A percentile compares a stretch with the other conserved stretches of the same genome.
Evolutionary conservation across 768 basidiomycete genomes (phyloP).

Genomic region (Mycena epipterygia): DNA sequence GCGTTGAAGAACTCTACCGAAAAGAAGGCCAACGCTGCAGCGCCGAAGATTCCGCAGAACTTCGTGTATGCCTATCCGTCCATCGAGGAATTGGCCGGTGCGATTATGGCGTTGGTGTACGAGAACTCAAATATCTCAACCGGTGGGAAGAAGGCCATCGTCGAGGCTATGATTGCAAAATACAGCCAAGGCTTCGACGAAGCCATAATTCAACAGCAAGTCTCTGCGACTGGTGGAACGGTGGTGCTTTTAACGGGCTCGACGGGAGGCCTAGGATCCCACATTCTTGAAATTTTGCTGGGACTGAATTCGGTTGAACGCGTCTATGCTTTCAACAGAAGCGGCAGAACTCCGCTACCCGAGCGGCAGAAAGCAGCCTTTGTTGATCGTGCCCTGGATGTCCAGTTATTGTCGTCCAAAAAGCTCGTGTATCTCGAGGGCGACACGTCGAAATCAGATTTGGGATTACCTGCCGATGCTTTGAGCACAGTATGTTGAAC

Average conservation of each 20-base stretch:
- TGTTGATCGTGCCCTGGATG: conserved; percentile 48
- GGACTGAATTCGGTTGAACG: conserved; percentile 36
- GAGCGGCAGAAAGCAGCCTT: conserved; percentile 50
- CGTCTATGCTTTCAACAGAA: conserved; percentile 51
- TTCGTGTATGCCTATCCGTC: conserved; percentile 38
- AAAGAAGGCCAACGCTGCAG: not conserved
- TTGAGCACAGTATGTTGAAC: conserved; percentile 47
- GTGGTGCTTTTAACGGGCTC: conserved; percentile 57
- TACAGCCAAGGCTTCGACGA: conserved; percentile 21
- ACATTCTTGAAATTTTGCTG: conserved; percentile 48
- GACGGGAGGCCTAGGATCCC: conserved; percentile 57
- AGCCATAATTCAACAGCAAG: not conserved
- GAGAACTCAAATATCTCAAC: no score
- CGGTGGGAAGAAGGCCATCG: not conserved
- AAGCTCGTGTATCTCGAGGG: conserved; percentile 56
- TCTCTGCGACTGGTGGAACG: conserved; percentile 1
- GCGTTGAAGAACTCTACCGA: no score
- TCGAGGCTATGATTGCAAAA: conserved; percentile 25
- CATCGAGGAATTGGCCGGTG: conserved; percentile 28
- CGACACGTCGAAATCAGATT: conserved; percentile 46
- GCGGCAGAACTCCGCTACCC: conserved; percentile 17
- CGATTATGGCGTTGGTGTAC: not conserved
- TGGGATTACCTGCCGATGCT: conserved; percentile 44
- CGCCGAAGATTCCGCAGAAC: conserved; percentile 16
- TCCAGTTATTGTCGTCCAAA: conserved; percentile 41